Conservation (phyloP, 108 stramenopile species). For the Cyclotella cryptica region DNA sequence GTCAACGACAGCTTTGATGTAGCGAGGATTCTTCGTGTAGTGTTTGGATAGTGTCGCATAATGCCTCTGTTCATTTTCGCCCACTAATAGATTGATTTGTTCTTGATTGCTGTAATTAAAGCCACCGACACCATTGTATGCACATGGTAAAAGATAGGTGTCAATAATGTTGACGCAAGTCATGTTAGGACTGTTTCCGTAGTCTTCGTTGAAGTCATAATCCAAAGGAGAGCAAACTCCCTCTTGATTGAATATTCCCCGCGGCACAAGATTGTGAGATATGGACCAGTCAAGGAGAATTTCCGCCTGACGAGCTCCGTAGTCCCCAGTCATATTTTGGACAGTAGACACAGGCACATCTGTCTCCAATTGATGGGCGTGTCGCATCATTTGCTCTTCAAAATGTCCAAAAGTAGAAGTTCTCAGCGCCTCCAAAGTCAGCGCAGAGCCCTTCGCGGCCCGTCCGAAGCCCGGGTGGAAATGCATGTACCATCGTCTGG, state of each 20-base stretch:
- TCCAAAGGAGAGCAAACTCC: conserved; percentile 9
- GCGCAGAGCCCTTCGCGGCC: conserved; percentile 47
- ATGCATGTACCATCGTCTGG: conserved; percentile 55
- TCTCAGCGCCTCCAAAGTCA: conserved; percentile 30
- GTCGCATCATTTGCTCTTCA: too few relatives aligned
- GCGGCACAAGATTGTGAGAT: conserved; percentile 29
- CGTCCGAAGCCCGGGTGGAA: conserved; percentile 54
- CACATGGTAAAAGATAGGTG: conserved; percentile 43
- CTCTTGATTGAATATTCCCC: conserved; percentile 33
- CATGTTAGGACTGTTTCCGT: conserved; percentile 31
- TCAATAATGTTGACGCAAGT: conserved; percentile 43
- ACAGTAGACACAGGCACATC: background rate
- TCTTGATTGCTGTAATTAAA: conserved; percentile 16
- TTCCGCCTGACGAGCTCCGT: conserved; percentile 44
- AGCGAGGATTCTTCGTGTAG: conserved; percentile 26
- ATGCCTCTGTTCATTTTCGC: conserved; percentile 3
- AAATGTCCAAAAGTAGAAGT: conserved; percentile 4
- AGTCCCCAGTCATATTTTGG: conserved; percentile 25
- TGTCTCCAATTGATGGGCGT: background rate
- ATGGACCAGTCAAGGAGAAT: conserved; percentile 46
- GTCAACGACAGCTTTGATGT: conserved; percentile 39
- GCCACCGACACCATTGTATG: conserved; percentile 33
- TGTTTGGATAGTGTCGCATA: conserved; percentile 43
- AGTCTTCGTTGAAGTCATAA: conserved; percentile 5
- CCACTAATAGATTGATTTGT: background rate